Evolutionary conservation across 2,329 filamentous ascomycete species (phyloP).

Genomic region (Colletotrichum orchidophilum): DNA sequence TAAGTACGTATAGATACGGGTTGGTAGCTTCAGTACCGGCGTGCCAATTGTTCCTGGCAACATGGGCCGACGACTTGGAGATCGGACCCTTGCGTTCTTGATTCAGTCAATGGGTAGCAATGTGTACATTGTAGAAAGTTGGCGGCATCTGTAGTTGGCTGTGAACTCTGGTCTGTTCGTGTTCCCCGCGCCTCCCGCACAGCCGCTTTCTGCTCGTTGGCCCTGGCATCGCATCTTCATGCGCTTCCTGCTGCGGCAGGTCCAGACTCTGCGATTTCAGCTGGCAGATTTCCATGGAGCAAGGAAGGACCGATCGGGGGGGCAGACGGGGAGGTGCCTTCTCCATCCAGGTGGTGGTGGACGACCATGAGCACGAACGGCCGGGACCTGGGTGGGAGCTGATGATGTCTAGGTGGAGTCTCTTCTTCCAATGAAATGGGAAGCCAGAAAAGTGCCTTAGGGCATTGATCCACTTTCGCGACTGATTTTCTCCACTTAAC

Average conservation of each 20-base stretch:
- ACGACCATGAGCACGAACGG: not conserved
- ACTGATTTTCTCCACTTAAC: not conserved
- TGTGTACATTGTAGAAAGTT: too few species aligned
- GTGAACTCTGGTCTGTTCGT: not conserved
- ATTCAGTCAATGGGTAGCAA: not conserved
- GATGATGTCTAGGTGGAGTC: not conserved
- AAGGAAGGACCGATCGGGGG: not conserved
- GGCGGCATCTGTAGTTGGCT: not conserved
- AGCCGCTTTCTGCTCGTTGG: constrained; percentile 5
- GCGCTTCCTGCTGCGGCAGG: not conserved
- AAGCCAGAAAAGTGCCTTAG: not conserved
- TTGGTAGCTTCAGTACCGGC: not conserved
- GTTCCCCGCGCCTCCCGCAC: not conserved
- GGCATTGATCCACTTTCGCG: not conserved
- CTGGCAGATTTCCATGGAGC: not conserved
- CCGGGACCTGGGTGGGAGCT: too few species aligned
- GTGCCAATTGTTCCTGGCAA: not conserved
- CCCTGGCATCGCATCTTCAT: constrained; percentile 21
- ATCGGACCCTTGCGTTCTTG: constrained; percentile 1
- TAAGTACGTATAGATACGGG: too few species aligned
- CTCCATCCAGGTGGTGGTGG: not conserved
- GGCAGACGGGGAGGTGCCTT: not conserved
- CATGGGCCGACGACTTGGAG: not conserved
- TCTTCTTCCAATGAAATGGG: not conserved
- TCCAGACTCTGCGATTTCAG: not conserved